Base-by-base conservation (phyloP, 1,284 basidiomycete genomes). In the Abortiporus biennis region DNA sequence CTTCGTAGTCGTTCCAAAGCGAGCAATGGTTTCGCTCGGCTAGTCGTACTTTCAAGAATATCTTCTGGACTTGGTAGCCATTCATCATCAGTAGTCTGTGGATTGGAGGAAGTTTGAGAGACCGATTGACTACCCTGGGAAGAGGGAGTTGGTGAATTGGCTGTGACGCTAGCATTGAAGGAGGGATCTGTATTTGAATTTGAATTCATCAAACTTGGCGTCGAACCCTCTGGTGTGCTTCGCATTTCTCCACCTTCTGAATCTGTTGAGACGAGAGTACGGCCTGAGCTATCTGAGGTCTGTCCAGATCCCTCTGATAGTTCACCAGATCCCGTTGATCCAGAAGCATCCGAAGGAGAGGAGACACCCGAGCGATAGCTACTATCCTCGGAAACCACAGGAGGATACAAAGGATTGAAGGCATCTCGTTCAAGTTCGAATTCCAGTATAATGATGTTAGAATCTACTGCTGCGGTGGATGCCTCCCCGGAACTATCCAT, bases 351-450 rank as follows among this genome's bases (percentile, higher is more conserved):
- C 2, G 55, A 58, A n/a, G 58, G 56, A 2, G 62, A 62, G 1
- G 59, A 61, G 3, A 63, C 36, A 23, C 57, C 54, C 12, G 61
- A 55, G 6, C 25, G 15, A 6, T 16, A 24, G 20, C 27, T 40
- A 22, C 8, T 31, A 35, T 6, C 25, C 5, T 16, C 46, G 31
- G 29, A 33, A 6, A 36, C 3, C 11, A 41, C 6, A 24, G 53
- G 50, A 4, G 78, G 78, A 54, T 83, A 83, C 8, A 92, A 64
- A 0, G 90, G 90, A 52, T 92, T 92, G 56, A 80, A 63, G 0
- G 58, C 53, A 57, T 93, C 90, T 37, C 68, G 62, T 55, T 92
- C 86, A 17, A 91, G 69, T 61, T 93, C 91, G 50, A 93, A 89
- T 57, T 94, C 91, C 54, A 93, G 72, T 24, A 90, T 71, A 51